These are phyloP conservation scores for Nicotiana rustica DNA, from an alignment of 305 asterid genomes.

Conservation along the genomic window DNA sequence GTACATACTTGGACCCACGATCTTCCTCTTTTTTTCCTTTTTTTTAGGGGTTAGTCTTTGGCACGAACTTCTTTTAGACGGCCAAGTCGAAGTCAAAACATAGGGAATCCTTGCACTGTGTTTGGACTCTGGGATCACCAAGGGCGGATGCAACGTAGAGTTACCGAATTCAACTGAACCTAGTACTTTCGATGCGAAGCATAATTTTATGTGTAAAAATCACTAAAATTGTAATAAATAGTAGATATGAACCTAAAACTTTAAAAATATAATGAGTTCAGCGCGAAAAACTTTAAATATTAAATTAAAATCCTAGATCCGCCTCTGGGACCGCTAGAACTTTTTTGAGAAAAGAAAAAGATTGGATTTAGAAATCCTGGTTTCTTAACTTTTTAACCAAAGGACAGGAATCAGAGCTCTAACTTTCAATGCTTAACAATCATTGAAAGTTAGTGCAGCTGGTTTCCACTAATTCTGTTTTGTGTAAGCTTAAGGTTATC, in stretches of 20 bases:
- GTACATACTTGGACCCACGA: slow-evolving; percentile 27
- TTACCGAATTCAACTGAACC: too few relatives aligned
- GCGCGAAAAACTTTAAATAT: too few relatives aligned
- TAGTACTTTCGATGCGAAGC: too few relatives aligned
- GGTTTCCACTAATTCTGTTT: neutral
- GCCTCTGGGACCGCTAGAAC: neutral
- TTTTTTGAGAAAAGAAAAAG: neutral
- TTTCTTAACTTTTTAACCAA: neutral
- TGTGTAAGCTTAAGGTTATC: neutral
- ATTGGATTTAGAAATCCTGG: neutral
- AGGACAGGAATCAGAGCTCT: neutral
- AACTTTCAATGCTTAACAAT: neutral
- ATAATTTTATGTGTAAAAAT: too few relatives aligned
- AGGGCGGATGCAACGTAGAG: too few relatives aligned
- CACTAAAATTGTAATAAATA: too few relatives aligned
- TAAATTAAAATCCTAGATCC: too few relatives aligned
- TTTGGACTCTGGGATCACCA: neutral
- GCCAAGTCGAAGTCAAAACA: slow-evolving; percentile 6
- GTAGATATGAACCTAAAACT: too few relatives aligned
- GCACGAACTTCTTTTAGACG: slow-evolving; percentile 21
- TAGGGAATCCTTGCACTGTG: neutral
- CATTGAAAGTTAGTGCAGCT: neutral
- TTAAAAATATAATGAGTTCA: too few relatives aligned
- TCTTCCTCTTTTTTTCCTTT: neutral
- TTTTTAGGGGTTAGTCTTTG: neutral